A percentile compares a stretch with the other conserved stretches of the same genome.
These are phyloP conservation scores for Boechera retrofracta DNA, from an alignment of 345 rosid species.

Conservation along the genomic window DNA sequence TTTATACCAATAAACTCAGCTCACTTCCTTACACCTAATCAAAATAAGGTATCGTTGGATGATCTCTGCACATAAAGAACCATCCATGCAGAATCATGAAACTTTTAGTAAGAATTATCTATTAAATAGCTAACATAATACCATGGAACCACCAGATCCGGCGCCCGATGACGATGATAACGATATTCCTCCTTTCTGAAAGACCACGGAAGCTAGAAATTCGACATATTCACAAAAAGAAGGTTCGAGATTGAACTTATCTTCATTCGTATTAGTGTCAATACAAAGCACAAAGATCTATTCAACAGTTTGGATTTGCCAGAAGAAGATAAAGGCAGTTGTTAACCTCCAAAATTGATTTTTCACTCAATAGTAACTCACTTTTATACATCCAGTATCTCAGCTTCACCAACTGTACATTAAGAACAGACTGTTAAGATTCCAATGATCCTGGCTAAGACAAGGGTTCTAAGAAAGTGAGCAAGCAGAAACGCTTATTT, in stretches of 20 bases:
- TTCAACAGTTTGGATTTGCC: not conserved
- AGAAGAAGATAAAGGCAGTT: not conserved
- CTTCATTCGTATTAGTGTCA: not conserved
- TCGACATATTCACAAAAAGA: not conserved
- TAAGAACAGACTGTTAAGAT: slow-evolving; percentile 1
- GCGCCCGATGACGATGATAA: not conserved
- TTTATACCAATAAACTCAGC: not conserved
- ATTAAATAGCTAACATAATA: not conserved
- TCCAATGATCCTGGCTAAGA: not conserved
- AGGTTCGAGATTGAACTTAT: not conserved
- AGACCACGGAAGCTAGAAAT: not conserved
- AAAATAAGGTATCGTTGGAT: not conserved
- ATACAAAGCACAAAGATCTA: not conserved
- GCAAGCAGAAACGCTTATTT: not conserved
- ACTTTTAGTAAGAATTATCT: not conserved
- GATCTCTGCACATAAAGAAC: not conserved
- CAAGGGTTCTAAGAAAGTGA: not conserved
- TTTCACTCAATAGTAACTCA: not conserved
- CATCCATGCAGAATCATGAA: slow-evolving; percentile 10
- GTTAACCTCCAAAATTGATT: not conserved
- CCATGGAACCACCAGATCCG: not conserved
- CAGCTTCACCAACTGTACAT: slow-evolving; percentile 15
- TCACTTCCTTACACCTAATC: not conserved
- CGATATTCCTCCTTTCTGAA: not conserved
- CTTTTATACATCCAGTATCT: slow-evolving; percentile 7